Conservation (phyloP, 768 basidiomycete genomes). For the Gloeopeniophorella convolvens region DNA sequence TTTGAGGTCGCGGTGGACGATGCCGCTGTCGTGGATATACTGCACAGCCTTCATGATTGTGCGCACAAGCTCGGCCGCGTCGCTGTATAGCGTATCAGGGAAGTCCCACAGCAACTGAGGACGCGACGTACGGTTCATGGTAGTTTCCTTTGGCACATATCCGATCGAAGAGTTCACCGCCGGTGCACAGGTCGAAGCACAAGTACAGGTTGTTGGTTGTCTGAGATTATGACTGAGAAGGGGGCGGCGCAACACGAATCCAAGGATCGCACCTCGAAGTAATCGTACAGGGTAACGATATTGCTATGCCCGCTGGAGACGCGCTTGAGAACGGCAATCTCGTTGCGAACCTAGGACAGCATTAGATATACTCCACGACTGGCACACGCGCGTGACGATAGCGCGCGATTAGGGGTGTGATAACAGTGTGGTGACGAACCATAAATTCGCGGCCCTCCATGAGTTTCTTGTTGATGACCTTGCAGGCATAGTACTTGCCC, state of each 20-base stretch:
- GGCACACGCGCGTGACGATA: neutral
- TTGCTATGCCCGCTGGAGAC: slow-evolving; percentile 87
- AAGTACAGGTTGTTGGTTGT: slow-evolving; percentile 92
- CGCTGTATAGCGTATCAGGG: slow-evolving; percentile 40
- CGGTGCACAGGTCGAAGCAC: slow-evolving; percentile 93
- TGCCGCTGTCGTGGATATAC: slow-evolving; percentile 86
- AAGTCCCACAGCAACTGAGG: slow-evolving; percentile 20
- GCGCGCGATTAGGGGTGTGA: neutral
- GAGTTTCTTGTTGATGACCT: slow-evolving; percentile 98
- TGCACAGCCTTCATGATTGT: slow-evolving; percentile 83
- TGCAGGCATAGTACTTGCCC: slow-evolving; percentile 94
- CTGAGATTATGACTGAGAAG: slow-evolving; percentile 30
- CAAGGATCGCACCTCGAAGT: slow-evolving; percentile 69
- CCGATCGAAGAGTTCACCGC: slow-evolving; percentile 97
- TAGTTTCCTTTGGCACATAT: slow-evolving; percentile 98
- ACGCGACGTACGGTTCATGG: slow-evolving; percentile 73
- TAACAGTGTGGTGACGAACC: slow-evolving; percentile 42
- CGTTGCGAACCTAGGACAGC: slow-evolving; percentile 75
- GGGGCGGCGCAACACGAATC: neutral
- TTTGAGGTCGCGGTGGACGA: slow-evolving; percentile 96
- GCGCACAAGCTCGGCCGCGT: slow-evolving; percentile 83
- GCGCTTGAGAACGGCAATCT: slow-evolving; percentile 90
- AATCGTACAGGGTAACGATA: slow-evolving; percentile 92
- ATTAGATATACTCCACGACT: slow-evolving; percentile 8
- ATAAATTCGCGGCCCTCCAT: slow-evolving; percentile 98